These are phyloP conservation scores for Globisporangium apiculatum DNA, from an alignment of 352 stramenopile genomes.

Conservation along the genomic window DNA sequence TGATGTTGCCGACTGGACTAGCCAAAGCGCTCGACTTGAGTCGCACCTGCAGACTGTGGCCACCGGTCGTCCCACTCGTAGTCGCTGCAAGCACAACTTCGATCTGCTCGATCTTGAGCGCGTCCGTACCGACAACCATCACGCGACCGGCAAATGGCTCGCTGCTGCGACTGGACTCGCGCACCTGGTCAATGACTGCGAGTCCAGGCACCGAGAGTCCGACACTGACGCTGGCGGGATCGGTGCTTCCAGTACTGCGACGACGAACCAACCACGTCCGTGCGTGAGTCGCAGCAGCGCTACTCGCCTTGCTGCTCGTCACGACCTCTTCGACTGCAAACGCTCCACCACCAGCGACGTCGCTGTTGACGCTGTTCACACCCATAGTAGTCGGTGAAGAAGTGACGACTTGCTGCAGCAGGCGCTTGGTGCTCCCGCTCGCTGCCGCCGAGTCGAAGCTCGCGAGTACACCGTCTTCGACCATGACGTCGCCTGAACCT, in stretches of 20 bases:
- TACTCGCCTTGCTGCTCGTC: background rate
- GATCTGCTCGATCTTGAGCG: background rate
- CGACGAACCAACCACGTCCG: slow-evolving; percentile 4
- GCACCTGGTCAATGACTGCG: background rate
- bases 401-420: background rate
- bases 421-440: background rate
- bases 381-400: too few species aligned
- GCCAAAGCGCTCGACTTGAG: background rate
- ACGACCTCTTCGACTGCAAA: slow-evolving; percentile 1
- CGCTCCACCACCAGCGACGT: background rate
- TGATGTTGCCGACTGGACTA: background rate
- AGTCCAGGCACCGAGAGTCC: background rate
- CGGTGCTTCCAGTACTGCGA: background rate
- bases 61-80: background rate
- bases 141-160: background rate
- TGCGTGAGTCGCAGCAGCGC: background rate
- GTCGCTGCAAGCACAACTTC: background rate
- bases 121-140: background rate
- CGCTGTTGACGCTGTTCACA: background rate
- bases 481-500: slow-evolving; percentile 1
- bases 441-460: background rate
- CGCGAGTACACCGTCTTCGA: slow-evolving; percentile 1
- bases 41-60: background rate
- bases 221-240: background rate
- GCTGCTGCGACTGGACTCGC: background rate